Base-by-base conservation (phyloP, 192 early-diverging fungal species). In the Thoreauomyces humboldtii region DNA sequence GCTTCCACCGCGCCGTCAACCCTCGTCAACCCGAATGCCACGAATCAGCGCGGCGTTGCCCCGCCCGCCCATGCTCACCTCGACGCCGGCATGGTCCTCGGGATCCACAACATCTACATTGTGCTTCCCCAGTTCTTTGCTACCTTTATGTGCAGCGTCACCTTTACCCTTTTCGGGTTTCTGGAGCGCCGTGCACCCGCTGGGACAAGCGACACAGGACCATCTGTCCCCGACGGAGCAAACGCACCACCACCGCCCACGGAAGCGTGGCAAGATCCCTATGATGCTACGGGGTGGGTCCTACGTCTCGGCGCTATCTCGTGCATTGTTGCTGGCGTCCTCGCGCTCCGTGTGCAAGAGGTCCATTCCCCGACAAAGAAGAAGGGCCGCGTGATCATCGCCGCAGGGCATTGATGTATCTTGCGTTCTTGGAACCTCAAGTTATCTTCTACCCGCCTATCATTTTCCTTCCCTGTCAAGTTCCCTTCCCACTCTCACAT, bases 51-150 rank as follows among this genome's bases (percentile, higher is more conserved):
- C 17, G n/a, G 21, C 44, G 59, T 21, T 42, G 17, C 37, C 27
- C 9, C 15, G 9, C 48, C 12, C 33, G 19, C 43, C 25, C 36
- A 22, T n/a, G 31, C 9, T 22, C 65, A 63, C 29, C 50, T 66
- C 28, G 67, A 74, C 35, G 74, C 72, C 0, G 74, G 75, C 34
- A 57, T 92, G 43, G 84, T 94, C 11, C 76, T 96, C 37, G 96
- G 94, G 1, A 91, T 97, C 24, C 93, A 95, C 75, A 98, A 98
- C 70, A 89, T 97, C 68, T 96, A 92, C 69, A 89, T 96, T 52
- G 92, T 94, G 4, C 64, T 95, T 42, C 96, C 96, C 11, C 96
- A 98, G 72, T 93, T 98, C 70, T 72, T 87, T 2, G 86, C 87
- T n/a, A 90, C 91, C 9, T 70, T 93, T 41, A 73, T 92, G 22